Conservation (phyloP, 768 basidiomycete species). For the Suillus clintonianus region DNA sequence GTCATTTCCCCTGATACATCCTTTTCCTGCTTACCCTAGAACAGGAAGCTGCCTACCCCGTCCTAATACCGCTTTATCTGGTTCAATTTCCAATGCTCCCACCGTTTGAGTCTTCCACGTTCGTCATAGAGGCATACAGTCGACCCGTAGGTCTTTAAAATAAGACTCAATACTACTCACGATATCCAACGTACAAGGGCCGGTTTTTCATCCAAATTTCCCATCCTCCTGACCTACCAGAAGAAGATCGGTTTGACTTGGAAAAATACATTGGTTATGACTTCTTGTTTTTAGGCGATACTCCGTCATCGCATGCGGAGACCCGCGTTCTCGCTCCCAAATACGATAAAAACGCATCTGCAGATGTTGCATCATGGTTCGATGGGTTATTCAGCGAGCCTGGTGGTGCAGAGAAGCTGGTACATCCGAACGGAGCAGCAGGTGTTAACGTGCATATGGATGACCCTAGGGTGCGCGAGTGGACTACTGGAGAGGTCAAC, state of each 20-base stretch:
- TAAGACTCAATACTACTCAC: neutral
- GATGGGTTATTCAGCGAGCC: conserved; percentile 26
- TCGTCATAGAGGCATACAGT: conserved; percentile 28
- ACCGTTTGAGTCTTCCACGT: conserved; percentile 29
- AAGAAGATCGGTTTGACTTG: neutral
- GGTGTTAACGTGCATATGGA: conserved; percentile 25
- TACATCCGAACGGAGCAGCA: conserved; percentile 12
- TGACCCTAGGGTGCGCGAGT: conserved; percentile 42
- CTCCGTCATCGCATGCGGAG: conserved; percentile 10
- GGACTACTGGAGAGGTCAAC: conserved; percentile 37
- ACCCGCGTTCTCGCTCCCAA: conserved; percentile 19
- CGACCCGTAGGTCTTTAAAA: conserved; percentile 20
- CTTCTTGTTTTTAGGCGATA: conserved; percentile 6
- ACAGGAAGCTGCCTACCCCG: conserved; percentile 61
- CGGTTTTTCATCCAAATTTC: conserved; percentile 29
- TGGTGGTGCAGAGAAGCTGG: conserved; percentile 21
- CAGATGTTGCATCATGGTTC: conserved; percentile 34
- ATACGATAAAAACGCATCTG: conserved; percentile 32
- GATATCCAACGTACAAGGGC: conserved; percentile 14
- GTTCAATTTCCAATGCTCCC: conserved; percentile 44
- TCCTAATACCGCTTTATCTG: conserved; percentile 66
- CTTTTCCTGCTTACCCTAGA: conserved; percentile 8
- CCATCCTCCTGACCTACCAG: conserved; percentile 10
- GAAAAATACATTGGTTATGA: neutral
- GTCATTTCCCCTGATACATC: conserved; percentile 15